Evolutionary conservation across 306 rosid genomes (phyloP), one percentile per base, ranked within the genome.

Genomic region (Hippophae gyantsensis): DNA sequence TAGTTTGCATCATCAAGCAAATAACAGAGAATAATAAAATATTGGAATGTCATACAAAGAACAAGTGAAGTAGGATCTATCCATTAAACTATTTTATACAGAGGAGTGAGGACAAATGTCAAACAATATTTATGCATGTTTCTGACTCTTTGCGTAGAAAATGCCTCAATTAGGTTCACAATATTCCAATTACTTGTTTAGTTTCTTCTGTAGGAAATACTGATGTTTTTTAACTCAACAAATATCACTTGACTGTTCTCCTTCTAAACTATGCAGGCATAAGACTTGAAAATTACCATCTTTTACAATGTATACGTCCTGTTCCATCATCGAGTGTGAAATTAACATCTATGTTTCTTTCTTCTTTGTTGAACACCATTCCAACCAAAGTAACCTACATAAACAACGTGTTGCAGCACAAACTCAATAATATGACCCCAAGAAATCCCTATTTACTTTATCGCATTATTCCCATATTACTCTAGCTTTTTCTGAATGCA

Each of bases 251-350:
- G 42, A 47, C 38, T 23, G 3, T 41, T n/a, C 3, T 13, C 13
- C 13, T 23, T 14, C 46, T 42, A 48, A 51, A 18, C 26, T 6
- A 44, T 1, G 13, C 63, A 12, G 2, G 48, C 6, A 32, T 25
- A 52, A 18, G n/a, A 59, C 42, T 52, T 40, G 58, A n/a, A 6
- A 1, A 48, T 8, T 85, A 92, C 96, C 98, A 92, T 92, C 98
- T 92, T 74, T 79, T 77, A 52, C 96, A 85, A 49, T 69, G 78
- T 46, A 92, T 82, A 40, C 82, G 75, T 40, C 98, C 98, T 1
- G 96, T 92, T 69, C 98, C 98, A 62, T 92, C 98, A 45, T 92
- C 96, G 6, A 88, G 57, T 13, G 43, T 48, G 62, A 92, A 78
- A 66, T 66, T 69, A 54, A 92, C 81, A 64, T 83, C 96, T 6